These are phyloP conservation scores for Fraxinus floribunda DNA, from an alignment of 305 asterid species.

Conservation along the genomic window DNA sequence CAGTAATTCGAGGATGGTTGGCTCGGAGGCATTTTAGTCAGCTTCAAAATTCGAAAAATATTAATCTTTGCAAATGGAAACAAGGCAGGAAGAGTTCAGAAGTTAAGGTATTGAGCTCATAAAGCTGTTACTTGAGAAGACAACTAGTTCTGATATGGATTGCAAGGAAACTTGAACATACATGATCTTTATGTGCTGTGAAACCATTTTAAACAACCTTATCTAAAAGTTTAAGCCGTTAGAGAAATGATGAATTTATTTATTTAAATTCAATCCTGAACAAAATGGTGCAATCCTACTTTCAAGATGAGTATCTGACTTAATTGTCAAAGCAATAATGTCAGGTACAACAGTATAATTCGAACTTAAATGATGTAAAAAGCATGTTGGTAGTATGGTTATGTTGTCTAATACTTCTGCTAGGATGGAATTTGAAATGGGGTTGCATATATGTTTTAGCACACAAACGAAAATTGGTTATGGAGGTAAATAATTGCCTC, in stretches of 20 bases:
- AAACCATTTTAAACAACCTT: background rate
- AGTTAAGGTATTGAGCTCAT: slow-evolving; percentile 58
- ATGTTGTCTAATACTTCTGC: background rate
- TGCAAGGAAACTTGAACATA: background rate
- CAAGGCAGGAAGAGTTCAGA: slow-evolving; percentile 51
- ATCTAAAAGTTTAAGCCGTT: background rate
- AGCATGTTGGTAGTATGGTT: background rate
- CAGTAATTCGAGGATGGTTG: slow-evolving; percentile 89
- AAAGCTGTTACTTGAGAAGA: slow-evolving; percentile 10
- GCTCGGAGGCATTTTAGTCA: slow-evolving; percentile 52
- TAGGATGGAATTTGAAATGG: background rate
- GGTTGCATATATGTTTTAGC: background rate
- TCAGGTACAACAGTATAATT: background rate
- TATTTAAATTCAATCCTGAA: background rate
- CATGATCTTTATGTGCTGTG: background rate
- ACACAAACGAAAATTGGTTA: background rate
- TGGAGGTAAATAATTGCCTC: background rate
- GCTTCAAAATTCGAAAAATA: slow-evolving; percentile 36
- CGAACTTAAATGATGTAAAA: background rate
- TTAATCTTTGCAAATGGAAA: slow-evolving; percentile 34
- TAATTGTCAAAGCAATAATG: background rate
- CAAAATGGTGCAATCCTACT: background rate
- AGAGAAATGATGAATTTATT: background rate
- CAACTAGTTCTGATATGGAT: background rate
- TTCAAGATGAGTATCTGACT: background rate